These are phyloP conservation scores for Beta macrorhiza DNA, from an alignment of 179 eudicot species.

Conservation along the genomic window DNA sequence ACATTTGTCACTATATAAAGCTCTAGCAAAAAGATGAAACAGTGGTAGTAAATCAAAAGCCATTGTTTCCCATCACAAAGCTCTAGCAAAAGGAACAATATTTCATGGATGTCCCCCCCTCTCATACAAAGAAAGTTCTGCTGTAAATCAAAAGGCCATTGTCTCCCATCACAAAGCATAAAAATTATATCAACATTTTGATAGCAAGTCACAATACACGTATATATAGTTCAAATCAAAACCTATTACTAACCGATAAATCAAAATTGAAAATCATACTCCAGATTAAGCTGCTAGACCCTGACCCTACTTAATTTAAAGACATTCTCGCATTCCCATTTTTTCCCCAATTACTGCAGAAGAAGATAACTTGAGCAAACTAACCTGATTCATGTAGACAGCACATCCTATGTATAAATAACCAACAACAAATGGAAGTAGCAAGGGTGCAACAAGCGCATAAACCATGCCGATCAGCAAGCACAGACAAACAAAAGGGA, in stretches of 20 bases:
- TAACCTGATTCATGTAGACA: slow-evolving; percentile 86
- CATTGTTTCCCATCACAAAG: too few relatives aligned
- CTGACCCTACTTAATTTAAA: background rate
- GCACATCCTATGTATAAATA: slow-evolving; percentile 79
- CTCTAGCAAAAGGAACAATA: too few relatives aligned
- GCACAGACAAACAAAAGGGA: slow-evolving; percentile 68
- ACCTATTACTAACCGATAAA: background rate
- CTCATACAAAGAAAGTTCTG: background rate
- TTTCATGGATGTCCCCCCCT: too few relatives aligned
- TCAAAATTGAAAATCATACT: background rate
- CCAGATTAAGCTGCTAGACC: slow-evolving; percentile 1
- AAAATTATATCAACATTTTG: too few relatives aligned
- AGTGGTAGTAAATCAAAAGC: too few relatives aligned
- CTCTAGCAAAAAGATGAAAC: background rate
- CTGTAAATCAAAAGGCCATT: background rate
- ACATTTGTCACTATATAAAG: background rate
- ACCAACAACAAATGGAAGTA: slow-evolving; percentile 84
- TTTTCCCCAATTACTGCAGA: background rate
- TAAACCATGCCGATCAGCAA: slow-evolving; percentile 80
- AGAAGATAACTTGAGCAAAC: slow-evolving; percentile 8
- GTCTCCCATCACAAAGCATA: too few relatives aligned
- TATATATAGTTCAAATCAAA: too few relatives aligned
- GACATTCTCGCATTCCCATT: background rate
- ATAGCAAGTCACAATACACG: background rate
- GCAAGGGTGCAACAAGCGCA: slow-evolving; percentile 83